Percentiles rank a stretch among this genome's conserved stretches.
Evolutionary conservation across 2,329 filamentous ascomycete species (phyloP).

Genomic region (Xylariaceae sp.): DNA sequence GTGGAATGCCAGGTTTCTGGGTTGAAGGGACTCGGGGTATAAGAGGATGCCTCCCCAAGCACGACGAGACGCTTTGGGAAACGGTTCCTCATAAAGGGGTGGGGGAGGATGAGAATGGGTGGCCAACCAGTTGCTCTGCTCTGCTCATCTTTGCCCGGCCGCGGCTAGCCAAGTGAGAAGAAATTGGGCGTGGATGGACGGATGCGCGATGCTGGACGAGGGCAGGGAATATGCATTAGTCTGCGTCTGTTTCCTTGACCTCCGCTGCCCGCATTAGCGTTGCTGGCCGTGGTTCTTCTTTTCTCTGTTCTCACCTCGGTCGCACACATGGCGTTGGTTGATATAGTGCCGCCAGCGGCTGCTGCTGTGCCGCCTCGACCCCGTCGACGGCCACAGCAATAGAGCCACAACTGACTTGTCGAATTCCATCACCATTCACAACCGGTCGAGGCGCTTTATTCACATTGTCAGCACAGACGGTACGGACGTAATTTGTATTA

Average conservation of each 20-base stretch:
- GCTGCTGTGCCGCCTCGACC: not conserved
- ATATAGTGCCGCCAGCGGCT: no score
- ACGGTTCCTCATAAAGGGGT: not conserved
- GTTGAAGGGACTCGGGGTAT: not conserved
- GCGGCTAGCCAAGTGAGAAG: no score
- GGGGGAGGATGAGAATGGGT: not conserved
- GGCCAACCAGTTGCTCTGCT: not conserved
- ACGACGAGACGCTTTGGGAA: not conserved
- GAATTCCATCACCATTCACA: not conserved
- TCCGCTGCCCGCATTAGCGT: slow-evolving; percentile 19
- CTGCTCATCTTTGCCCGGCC: not conserved
- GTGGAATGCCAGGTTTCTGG: not conserved
- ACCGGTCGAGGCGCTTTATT: not conserved
- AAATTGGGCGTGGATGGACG: not conserved
- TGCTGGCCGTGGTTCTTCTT: not conserved
- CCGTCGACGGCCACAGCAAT: not conserved
- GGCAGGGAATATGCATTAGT: slow-evolving; percentile 19
- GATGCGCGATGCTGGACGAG: slow-evolving; percentile 5
- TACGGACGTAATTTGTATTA: not conserved
- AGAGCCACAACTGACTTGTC: not conserved
- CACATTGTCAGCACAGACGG: not conserved
- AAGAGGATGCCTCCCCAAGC: not conserved
- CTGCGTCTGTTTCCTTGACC: slow-evolving; percentile 13
- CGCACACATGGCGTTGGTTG: not conserved
- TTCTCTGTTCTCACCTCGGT: not conserved